Conservation (phyloP, 768 basidiomycete species). For the Kwoniella botswanensis region DNA sequence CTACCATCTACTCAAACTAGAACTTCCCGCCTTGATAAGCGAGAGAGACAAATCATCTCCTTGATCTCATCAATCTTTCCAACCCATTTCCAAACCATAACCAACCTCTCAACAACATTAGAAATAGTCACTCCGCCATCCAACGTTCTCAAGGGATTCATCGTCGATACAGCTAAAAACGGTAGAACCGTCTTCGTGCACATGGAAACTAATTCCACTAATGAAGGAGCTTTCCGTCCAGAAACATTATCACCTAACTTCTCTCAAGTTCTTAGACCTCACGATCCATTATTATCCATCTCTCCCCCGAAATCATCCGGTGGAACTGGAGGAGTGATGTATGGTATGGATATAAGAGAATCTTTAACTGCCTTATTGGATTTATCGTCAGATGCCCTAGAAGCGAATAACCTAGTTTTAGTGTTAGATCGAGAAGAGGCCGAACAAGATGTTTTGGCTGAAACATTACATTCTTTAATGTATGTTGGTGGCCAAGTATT, state of each 20-base stretch:
- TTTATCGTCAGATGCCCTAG: conserved; percentile 48
- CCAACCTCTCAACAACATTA: conserved; percentile 35
- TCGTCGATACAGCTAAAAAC: conserved; percentile 35
- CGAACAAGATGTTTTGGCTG: conserved; percentile 45
- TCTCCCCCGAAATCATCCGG: conserved; percentile 3
- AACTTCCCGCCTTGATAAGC: conserved; percentile 3
- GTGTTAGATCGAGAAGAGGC: conserved; percentile 48
- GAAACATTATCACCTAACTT: conserved; percentile 44
- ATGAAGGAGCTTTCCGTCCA: conserved; percentile 17
- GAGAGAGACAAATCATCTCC: conserved; percentile 32
- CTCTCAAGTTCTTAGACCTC: conserved; percentile 47
- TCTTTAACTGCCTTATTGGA: conserved; percentile 54
- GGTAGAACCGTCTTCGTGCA: conserved; percentile 43
- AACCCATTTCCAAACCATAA: conserved; percentile 38
- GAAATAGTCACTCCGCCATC: conserved; percentile 54
- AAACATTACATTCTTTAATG: conserved; percentile 53
- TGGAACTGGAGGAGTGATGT: neutral
- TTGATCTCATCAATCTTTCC: conserved; percentile 53
- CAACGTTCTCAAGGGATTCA: conserved; percentile 46
- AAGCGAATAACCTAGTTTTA: conserved; percentile 49
- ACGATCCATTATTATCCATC: conserved; percentile 37
- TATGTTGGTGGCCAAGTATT: conserved; percentile 54
- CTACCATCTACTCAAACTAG: conserved; percentile 6
- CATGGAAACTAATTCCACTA: conserved; percentile 32
- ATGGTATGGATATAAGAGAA: conserved; percentile 51